Evolutionary conservation across 2,329 filamentous ascomycete species (phyloP).

Genomic region (Sporothrix curviconia): DNA sequence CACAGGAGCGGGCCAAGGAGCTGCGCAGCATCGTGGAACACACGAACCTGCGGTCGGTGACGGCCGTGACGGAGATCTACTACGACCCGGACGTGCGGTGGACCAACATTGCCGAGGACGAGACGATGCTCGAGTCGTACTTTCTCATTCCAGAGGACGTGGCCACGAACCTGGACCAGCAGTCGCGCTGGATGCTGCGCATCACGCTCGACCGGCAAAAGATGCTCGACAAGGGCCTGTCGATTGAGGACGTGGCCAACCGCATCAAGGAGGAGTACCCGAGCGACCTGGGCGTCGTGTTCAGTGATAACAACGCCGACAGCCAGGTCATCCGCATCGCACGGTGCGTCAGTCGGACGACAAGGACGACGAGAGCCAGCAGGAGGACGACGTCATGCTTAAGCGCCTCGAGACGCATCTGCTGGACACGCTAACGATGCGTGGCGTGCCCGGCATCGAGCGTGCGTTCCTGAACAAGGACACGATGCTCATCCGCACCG

Average conservation of each 20-base stretch:
- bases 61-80: constrained; percentile 89
- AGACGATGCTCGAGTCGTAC: constrained; percentile 94
- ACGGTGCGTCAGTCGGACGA: constrained; percentile 64
- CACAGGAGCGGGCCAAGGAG: constrained; percentile 74
- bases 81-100: constrained; percentile 86
- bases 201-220: constrained; percentile 90
- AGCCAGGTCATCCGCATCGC: constrained; percentile 91
- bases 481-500: constrained; percentile 56
- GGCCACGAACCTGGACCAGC: constrained; percentile 55
- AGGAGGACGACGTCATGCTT: constrained; percentile 83
- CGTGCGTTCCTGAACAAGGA: constrained; percentile 89
- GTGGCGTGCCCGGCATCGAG: constrained; percentile 82
- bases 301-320: constrained; percentile 96
- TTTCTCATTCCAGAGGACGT: constrained; percentile 85
- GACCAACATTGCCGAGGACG: constrained; percentile 80
- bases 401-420: constrained; percentile 89
- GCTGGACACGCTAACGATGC: constrained; percentile 81
- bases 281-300: constrained; percentile 81
- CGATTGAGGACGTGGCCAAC: constrained; percentile 81
- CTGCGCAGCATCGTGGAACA: constrained; percentile 89
- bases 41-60: constrained; percentile 86
- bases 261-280: constrained; percentile 86
- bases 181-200: constrained; percentile 93
- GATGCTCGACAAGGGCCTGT: constrained; percentile 88
- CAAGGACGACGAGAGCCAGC: constrained; percentile 61